phyloP scores from a whole-genome alignment of 2,329 filamentous ascomycete species.

The Aureobasidium leucospermi region DNA sequence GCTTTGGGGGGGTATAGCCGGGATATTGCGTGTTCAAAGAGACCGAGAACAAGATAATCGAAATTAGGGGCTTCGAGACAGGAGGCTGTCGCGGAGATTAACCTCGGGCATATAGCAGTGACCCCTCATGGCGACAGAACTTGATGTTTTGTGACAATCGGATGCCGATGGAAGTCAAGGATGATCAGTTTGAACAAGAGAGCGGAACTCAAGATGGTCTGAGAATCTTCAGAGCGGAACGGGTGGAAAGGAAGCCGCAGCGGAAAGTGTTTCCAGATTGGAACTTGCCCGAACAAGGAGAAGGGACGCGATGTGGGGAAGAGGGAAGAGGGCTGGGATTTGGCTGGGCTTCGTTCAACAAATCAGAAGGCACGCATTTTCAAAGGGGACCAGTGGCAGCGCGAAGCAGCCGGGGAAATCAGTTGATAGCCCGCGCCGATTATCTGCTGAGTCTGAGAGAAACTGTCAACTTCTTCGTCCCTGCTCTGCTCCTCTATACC shows the following conservation, averaged over 20 bases:
- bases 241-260: background rate
- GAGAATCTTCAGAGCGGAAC: background rate
- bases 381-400: background rate
- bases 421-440: background rate
- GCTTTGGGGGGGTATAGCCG: too few relatives aligned
- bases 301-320: background rate
- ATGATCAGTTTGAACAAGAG: background rate
- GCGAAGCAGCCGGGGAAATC: background rate
- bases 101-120: background rate
- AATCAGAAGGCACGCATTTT: conserved; percentile 1
- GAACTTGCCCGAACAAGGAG: background rate
- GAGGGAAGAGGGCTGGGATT: background rate
- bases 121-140: background rate
- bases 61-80: background rate
- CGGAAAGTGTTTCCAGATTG: background rate
- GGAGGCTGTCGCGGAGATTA: background rate
- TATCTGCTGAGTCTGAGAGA: background rate
- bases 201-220: background rate
- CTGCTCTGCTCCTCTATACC: background rate
- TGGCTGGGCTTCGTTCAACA: background rate
- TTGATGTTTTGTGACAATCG: background rate
- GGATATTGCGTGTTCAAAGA: background rate
- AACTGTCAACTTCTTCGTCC: conserved; percentile 9
- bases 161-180: background rate
- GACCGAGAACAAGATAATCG: background rate